These are phyloP conservation scores for Trametes cinnabarina DNA, from an alignment of 768 basidiomycete genomes.

Conservation along the genomic window DNA sequence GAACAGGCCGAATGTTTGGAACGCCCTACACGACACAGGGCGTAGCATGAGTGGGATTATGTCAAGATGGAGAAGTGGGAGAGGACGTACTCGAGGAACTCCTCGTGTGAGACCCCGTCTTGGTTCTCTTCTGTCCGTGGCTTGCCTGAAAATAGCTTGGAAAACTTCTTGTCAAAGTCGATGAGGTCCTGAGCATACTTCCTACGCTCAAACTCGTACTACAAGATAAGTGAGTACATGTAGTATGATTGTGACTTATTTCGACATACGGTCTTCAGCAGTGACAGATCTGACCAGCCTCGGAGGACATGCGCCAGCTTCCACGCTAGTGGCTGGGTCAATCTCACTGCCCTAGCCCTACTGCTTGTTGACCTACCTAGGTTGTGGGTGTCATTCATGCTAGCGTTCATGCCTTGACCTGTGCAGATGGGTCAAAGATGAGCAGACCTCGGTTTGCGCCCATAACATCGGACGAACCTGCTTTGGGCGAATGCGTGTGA, in stretches of 20 bases:
- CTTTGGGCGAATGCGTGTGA: slow-evolving; percentile 45
- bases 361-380: slow-evolving; percentile 39
- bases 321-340: slow-evolving; percentile 48
- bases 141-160: slow-evolving; percentile 53
- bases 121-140: slow-evolving; percentile 37
- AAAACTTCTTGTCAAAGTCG: slow-evolving; percentile 50
- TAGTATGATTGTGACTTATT: too few relatives aligned
- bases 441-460: not conserved
- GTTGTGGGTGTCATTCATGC: slow-evolving; percentile 55
- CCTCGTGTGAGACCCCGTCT: slow-evolving; percentile 48
- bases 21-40: slow-evolving; percentile 32
- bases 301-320: slow-evolving; percentile 50
- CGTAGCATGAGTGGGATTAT: not conserved
- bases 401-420: slow-evolving; percentile 52
- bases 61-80: not conserved
- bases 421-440: not conserved
- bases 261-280: slow-evolving; percentile 45
- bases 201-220: slow-evolving; percentile 55
- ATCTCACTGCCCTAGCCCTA: too few relatives aligned
- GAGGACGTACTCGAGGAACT: slow-evolving; percentile 42
- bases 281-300: slow-evolving; percentile 44
- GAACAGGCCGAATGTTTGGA: slow-evolving; percentile 46
- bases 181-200: slow-evolving; percentile 56
- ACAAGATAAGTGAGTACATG: not conserved
- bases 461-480: slow-evolving; percentile 27